Base-by-base conservation (phyloP, 2,329 filamentous ascomycete species). In the Colletotrichum sp. region DNA sequence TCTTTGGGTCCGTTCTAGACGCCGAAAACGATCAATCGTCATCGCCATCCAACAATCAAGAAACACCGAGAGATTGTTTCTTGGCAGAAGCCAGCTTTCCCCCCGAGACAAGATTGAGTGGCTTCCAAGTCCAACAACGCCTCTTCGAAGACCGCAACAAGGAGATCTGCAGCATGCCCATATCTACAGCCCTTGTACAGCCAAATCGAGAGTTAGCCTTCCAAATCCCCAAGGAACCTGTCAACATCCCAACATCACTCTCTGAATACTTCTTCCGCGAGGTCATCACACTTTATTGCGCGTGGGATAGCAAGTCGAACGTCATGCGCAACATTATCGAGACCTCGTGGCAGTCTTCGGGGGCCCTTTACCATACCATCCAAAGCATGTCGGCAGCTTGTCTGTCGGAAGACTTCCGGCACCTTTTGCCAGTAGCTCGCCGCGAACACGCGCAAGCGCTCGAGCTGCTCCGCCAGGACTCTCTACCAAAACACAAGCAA, bases 381-480 rank as follows among this genome's bases (percentile, higher is more conserved):
- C 91, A 92, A 78, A 92, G 91, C 77, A 93, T 93, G 91, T 90
- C 91, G 2, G 90, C 91, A 10, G 91, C 91, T 5, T 91, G 91
- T 24, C 83, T 93, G 1, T 88, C 90, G 1, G 90, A 91, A 43
- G 80, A 77, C 55, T 78, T 80, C 8, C 78, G 78, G 8, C 73
- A 78, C 24, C 62, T 79, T 24, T 32, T 67, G 0, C 32, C 71
- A 0, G 21, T 78, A 0, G 79, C 79, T 0, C 60, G 52, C 6
- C 60, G 26, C 6, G 78, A 80, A 43, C 77, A 77, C 61, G 18
- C 34, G 3, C 67, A 75, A n/a, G 79, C 78, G 0, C 55, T 79
- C 0, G 62, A 77, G 13, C 62, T 73, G 1, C 38, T 79, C 10
- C 36, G 77, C 4, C 15, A 9, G 5, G 58, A 38, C 2, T 30